Percentiles rank a stretch among this genome's conserved stretches.
Evolutionary conservation across 345 rosid species (phyloP).

Genomic region (Murraya koenigii): DNA sequence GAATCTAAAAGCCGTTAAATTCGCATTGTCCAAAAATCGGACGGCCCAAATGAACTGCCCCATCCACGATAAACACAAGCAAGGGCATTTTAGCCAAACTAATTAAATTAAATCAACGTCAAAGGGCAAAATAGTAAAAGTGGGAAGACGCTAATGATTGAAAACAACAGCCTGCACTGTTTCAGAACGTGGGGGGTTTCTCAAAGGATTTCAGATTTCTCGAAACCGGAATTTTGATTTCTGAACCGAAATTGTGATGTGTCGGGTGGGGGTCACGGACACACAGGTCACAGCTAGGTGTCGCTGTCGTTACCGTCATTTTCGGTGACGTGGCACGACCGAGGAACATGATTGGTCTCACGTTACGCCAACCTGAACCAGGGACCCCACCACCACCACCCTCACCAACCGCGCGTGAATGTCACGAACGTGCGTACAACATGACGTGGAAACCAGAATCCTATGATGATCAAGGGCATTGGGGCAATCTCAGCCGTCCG

Average conservation of each 20-base stretch:
- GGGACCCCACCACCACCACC: conserved; percentile 19
- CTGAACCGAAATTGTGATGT: conserved; percentile 12
- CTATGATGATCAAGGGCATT: neutral
- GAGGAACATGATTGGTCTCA: conserved; percentile 60
- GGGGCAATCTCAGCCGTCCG: conserved; percentile 35
- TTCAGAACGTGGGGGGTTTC: conserved; percentile 49
- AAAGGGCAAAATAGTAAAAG: conserved; percentile 28
- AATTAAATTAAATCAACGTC: fast-evolving
- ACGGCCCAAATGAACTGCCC: neutral
- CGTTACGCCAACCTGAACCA: conserved; percentile 15
- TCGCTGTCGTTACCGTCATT: conserved; percentile 24
- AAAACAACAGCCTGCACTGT: conserved; percentile 37
- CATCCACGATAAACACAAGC: neutral
- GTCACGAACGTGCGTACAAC: conserved; percentile 44
- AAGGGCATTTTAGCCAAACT: neutral
- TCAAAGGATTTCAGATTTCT: neutral
- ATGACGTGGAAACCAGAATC: neutral
- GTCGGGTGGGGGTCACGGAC: conserved; percentile 11
- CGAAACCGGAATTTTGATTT: neutral
- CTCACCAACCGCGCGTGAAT: conserved; percentile 55
- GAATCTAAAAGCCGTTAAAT: neutral
- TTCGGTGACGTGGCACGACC: conserved; percentile 46
- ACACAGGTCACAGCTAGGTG: conserved; percentile 27
- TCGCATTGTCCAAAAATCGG: neutral
- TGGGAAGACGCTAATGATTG: conserved; percentile 59